These are phyloP conservation scores for Alternaria sp. DNA, from an alignment of 2,329 filamentous ascomycete species.

Conservation along the genomic window DNA sequence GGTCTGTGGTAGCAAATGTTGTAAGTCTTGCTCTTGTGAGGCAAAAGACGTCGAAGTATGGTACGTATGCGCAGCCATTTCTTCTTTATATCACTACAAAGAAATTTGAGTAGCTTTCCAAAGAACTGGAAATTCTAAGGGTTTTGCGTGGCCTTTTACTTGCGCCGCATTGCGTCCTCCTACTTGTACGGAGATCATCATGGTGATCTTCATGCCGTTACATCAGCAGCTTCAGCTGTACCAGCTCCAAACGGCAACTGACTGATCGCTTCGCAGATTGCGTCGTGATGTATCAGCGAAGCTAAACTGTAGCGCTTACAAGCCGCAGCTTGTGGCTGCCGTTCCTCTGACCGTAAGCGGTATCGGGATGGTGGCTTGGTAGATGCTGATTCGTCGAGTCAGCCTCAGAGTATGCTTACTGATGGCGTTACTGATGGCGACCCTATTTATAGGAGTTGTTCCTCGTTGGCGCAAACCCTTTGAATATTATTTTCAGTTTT, in stretches of 20 bases:
- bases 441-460: constrained; percentile 4
- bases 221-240: constrained; percentile 2
- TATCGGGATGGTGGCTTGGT: constrained; percentile 21
- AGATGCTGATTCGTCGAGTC: constrained; percentile 14
- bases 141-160: background rate
- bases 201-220: background rate
- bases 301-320: constrained; percentile 24
- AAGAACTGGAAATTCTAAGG: background rate
- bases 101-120: background rate
- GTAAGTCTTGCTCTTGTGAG: constrained; percentile 3
- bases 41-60: background rate
- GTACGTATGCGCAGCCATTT: background rate
- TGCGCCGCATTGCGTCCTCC: background rate
- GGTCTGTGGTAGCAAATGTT: background rate
- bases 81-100: background rate
- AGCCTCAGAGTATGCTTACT: constrained; percentile 1
- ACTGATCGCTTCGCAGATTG: background rate
- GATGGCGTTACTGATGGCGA: background rate
- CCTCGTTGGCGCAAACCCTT: background rate
- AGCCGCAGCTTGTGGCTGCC: constrained; percentile 24
- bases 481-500: background rate
- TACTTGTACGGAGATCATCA: background rate
- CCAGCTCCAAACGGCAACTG: constrained; percentile 8
- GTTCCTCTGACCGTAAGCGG: constrained; percentile 16
- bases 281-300: constrained; percentile 1